phyloP scores from a whole-genome alignment of 257 asterid genomes.

The Capsicum baccatum region DNA sequence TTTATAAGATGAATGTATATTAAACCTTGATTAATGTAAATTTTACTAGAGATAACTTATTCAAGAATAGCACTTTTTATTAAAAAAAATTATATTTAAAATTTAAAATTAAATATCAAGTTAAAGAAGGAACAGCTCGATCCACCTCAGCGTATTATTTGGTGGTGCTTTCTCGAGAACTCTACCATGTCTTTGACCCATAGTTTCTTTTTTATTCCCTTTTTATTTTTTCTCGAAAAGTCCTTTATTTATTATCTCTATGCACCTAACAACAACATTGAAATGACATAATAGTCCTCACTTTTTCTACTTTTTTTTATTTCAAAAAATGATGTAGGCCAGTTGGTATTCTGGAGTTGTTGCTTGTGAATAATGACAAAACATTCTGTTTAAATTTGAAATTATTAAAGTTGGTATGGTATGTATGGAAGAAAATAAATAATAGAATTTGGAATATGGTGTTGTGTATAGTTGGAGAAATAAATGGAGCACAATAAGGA shows the following conservation, averaged over 20 bases:
- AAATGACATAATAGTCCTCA: slow-evolving; percentile 20
- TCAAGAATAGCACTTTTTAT: background rate
- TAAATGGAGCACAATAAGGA: background rate
- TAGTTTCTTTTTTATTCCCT: slow-evolving; percentile 1
- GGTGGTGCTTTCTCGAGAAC: slow-evolving; percentile 24
- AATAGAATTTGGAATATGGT: background rate
- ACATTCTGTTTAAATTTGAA: slow-evolving; percentile 29
- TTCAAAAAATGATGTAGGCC: background rate
- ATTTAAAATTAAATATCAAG: background rate
- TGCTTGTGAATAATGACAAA: slow-evolving; percentile 1
- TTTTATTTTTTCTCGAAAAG: background rate
- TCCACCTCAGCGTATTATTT: background rate
- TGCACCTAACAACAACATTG: background rate
- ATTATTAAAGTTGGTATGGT: slow-evolving; percentile 21
- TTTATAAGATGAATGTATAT: too few species aligned
- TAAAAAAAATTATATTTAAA: background rate
- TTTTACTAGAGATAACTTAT: background rate
- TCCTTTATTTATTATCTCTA: slow-evolving; percentile 22
- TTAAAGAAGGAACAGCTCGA: background rate
- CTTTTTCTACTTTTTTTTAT: background rate
- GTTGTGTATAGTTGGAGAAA: slow-evolving; percentile 6
- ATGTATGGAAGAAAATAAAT: background rate
- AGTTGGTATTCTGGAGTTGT: slow-evolving; percentile 16
- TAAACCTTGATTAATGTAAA: background rate
- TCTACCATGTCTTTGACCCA: slow-evolving; percentile 30